Base-by-base conservation (phyloP, 345 rosid species). In the Dipteronia dyeriana region DNA sequence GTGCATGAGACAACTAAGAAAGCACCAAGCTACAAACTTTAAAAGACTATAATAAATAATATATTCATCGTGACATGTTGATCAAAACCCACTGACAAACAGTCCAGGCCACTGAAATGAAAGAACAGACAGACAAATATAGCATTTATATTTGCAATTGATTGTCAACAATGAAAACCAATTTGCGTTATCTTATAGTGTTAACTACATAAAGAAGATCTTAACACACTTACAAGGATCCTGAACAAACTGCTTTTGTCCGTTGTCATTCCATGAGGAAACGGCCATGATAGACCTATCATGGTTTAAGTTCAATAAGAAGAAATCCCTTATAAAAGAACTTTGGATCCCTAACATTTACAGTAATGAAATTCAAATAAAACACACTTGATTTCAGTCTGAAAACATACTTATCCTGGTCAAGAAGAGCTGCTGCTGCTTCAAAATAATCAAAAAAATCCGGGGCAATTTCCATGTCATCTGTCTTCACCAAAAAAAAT, bases 231-330 rank as follows among this genome's bases (percentile, higher is more conserved):
- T 86, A 94, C 97, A 83, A 62, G 97, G 95, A 82, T 97, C 97
- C 74, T 94, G 90, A 78, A 97, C 99, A 79, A 94, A 97, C 81
- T 94, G 98, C 87, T 86, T 94, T 86, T 88, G 99, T 41, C 99
- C 99, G 84, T 97, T 97, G 90, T 97, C 99, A 94, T 97, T 97
- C 99, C 99, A 97, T 29, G 99, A 97, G 78, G 99, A 97, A 83
- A 90, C 96, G 75, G 97, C 99, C 97, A 97, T 89, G 70, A 97
- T 91, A 86, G 99, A 90, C 88, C 99, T 97, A 86, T 43, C 63
- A 80, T 14, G 49, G 43, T 77, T 80, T 75, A 41, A 68, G 38
- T 66, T 63, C 85, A 68, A 66, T 56, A 75, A 74, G 64, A 51
- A 59, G 66, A 66, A 68, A 61, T 73, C 17, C 17, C 12, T n/a